Conservation (phyloP, 176 grass and related monocot genomes). For the Oryza glaberrima region DNA sequence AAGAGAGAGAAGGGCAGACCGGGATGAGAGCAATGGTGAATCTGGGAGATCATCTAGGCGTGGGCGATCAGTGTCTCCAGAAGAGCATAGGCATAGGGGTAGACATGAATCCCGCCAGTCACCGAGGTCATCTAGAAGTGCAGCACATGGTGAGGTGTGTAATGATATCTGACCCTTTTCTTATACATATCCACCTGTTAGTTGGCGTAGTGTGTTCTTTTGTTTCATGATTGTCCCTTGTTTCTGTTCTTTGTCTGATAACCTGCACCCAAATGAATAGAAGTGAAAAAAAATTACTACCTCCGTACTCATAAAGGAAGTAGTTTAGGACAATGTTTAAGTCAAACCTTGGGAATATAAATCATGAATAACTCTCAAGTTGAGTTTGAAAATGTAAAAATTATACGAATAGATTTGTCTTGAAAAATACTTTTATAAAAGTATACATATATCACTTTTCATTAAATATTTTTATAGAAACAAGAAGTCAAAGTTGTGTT, state of each 20-base stretch:
- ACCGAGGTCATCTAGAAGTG: conserved; percentile 47
- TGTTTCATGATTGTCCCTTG: conserved; percentile 18
- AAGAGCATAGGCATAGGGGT: conserved; percentile 44
- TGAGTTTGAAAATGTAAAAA: too few species aligned
- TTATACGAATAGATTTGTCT: too few species aligned
- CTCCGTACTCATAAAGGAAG: too few species aligned
- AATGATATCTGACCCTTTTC: conserved; percentile 48
- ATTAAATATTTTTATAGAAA: too few species aligned
- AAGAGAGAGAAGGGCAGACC: conserved; percentile 37
- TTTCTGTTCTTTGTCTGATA: conserved; percentile 15
- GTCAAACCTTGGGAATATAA: too few species aligned
- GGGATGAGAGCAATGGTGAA: conserved; percentile 47
- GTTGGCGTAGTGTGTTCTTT: not conserved
- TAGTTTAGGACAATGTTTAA: too few species aligned
- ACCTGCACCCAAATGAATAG: not conserved
- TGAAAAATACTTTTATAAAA: too few species aligned
- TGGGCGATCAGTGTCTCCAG: conserved; percentile 58
- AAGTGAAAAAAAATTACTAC: too few species aligned
- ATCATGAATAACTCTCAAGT: too few species aligned
- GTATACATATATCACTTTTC: too few species aligned
- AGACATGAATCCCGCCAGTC: conserved; percentile 54
- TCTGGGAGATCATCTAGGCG: conserved; percentile 52
- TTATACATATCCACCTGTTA: not conserved
- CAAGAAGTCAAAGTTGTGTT: too few species aligned
- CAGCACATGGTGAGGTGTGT: conserved; percentile 62